Percentiles rank a stretch among this genome's conserved stretches.
Evolutionary conservation across 106 monocot species (phyloP).

Genomic region (Narthecium ossifragum): DNA sequence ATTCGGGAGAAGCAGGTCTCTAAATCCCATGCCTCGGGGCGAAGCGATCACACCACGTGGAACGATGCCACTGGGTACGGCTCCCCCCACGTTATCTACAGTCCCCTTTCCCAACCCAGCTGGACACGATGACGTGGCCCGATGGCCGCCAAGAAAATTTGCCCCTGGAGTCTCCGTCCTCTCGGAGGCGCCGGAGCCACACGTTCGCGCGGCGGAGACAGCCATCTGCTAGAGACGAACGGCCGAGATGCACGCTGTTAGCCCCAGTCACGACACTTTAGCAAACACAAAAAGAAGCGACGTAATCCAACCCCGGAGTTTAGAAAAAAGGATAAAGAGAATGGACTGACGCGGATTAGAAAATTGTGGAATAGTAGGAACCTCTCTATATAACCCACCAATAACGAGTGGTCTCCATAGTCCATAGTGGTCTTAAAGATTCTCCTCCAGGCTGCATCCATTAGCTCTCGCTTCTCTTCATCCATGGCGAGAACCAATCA

Average conservation of each 20-base stretch:
- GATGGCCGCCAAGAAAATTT: not conserved
- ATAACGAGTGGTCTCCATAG: not conserved
- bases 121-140: constrained; percentile 4
- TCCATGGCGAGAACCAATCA: constrained; percentile 47
- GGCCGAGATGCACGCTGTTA: not conserved
- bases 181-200: not conserved
- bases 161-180: not conserved
- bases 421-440: not conserved
- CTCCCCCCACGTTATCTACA: constrained; percentile 1
- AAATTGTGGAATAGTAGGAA: not conserved
- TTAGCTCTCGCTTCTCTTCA: constrained; percentile 11
- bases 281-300: too few relatives aligned
- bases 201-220: too few relatives aligned
- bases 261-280: too few relatives aligned
- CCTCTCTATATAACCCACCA: not conserved
- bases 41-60: not conserved
- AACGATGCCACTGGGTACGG: not conserved
- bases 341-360: too few relatives aligned
- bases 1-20: too few relatives aligned
- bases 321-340: too few relatives aligned
- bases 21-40: too few relatives aligned
- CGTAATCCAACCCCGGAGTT: too few relatives aligned
- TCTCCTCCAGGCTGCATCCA: not conserved
- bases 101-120: constrained; percentile 3
- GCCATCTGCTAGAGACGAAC: not conserved